Percentiles rank a stretch among this genome's conserved stretches.
phyloP scores from a whole-genome alignment of 2,329 filamentous ascomycete genomes.

The Xylariaceae sp. region DNA sequence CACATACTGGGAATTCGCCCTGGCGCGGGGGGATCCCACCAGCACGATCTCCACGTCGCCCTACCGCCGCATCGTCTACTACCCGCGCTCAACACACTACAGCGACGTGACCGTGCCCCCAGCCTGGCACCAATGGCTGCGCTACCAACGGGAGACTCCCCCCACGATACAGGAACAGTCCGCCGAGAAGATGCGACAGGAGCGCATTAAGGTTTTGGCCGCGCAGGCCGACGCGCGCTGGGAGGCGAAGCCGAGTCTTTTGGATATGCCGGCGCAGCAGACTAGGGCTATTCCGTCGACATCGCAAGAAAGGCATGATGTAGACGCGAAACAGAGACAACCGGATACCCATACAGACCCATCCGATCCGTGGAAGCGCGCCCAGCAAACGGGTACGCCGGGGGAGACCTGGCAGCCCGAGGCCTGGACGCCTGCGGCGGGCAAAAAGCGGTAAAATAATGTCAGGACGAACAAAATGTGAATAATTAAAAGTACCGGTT shows the following conservation, averaged over 20 bases:
- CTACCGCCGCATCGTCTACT: constrained; percentile 58
- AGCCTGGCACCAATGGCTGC: constrained; percentile 65
- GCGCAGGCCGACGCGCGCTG: constrained; percentile 59
- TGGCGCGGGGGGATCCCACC: constrained; percentile 37
- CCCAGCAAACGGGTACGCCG: constrained; percentile 45
- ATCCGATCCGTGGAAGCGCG: constrained; percentile 53
- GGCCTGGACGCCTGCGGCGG: constrained; percentile 51
- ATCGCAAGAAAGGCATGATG: not conserved
- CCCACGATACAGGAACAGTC: constrained; percentile 55
- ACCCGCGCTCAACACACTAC: constrained; percentile 49
- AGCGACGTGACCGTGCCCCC: constrained; percentile 54
- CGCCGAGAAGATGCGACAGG: constrained; percentile 48
- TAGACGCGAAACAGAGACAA: constrained; percentile 16
- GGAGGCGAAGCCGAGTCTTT: constrained; percentile 50
- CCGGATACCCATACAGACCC: constrained; percentile 18
- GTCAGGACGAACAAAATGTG: not conserved
- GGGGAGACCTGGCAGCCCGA: constrained; percentile 64
- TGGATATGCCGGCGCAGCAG: constrained; percentile 24
- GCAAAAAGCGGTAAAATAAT: constrained; percentile 26
- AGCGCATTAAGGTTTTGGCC: constrained; percentile 50
- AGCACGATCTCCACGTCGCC: too few relatives aligned
- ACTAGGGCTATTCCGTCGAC: constrained; percentile 12
- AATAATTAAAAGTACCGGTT: not conserved
- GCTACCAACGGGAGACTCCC: constrained; percentile 50
- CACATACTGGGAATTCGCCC: constrained; percentile 64